A percentile compares a stretch with the other conserved stretches of the same genome.
Evolutionary conservation across 208 protist species (phyloP).

Genomic region (Trypanosoma boissoni): DNA sequence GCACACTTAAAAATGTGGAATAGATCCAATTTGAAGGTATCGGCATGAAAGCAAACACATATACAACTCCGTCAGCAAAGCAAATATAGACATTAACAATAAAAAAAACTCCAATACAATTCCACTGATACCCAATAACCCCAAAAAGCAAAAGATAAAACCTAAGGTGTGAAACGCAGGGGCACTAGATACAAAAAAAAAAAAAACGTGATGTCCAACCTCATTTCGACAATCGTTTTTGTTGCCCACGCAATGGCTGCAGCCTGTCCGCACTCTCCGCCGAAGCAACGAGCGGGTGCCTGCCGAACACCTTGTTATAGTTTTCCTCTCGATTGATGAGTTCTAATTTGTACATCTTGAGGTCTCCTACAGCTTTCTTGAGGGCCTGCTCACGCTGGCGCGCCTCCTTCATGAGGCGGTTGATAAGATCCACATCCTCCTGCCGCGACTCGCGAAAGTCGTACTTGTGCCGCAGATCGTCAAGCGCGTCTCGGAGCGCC

Average conservation of each 20-base stretch:
- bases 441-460: constrained; percentile 86
- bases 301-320: constrained; percentile 93
- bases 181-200: neutral
- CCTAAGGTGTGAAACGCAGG: too few species aligned
- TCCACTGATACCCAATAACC: neutral
- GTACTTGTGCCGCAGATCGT: constrained; percentile 87
- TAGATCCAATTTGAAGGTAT: neutral
- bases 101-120: neutral
- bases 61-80: neutral
- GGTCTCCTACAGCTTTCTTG: constrained; percentile 80
- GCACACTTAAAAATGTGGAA: neutral
- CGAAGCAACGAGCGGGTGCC: constrained; percentile 53
- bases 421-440: constrained; percentile 89
- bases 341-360: constrained; percentile 93
- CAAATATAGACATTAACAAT: neutral
- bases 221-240: neutral
- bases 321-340: constrained; percentile 94
- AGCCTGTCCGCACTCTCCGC: constrained; percentile 9
- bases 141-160: constrained; percentile 12
- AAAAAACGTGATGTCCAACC: neutral
- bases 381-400: constrained; percentile 69
- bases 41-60: constrained; percentile 5
- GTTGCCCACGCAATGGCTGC: too few species aligned
- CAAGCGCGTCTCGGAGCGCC: constrained; percentile 37
- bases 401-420: constrained; percentile 76